phyloP scores from a whole-genome alignment of 768 basidiomycete species.

The Amanita phalloides region DNA sequence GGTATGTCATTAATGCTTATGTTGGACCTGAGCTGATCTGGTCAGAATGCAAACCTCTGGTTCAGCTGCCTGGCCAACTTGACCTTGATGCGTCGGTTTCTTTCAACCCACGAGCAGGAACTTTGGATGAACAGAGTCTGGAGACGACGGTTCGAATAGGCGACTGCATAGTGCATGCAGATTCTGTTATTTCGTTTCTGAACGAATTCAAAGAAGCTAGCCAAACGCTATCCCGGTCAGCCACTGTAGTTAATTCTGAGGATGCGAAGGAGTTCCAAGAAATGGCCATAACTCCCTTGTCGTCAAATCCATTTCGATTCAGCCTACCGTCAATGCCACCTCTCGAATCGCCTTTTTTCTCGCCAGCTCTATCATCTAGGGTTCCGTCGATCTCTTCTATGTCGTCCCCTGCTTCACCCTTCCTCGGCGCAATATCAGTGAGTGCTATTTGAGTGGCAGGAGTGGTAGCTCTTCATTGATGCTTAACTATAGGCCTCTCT shows the following conservation, averaged over 20 bases:
- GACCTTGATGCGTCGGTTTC: slow-evolving; percentile 35
- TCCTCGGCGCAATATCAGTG: slow-evolving; percentile 35
- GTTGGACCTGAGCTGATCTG: background rate
- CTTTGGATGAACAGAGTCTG: slow-evolving; percentile 43
- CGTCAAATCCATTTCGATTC: slow-evolving; percentile 7
- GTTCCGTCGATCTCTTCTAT: slow-evolving; percentile 10
- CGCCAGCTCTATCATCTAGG: slow-evolving; percentile 17
- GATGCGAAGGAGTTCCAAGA: slow-evolving; percentile 10
- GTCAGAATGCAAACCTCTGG: slow-evolving; percentile 5
- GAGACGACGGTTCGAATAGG: slow-evolving; percentile 33
- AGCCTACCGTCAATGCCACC: slow-evolving; percentile 11
- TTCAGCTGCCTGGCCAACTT: slow-evolving; percentile 28
- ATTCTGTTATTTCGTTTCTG: slow-evolving; percentile 3
- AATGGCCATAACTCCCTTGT: background rate
- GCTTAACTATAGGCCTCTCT: slow-evolving; percentile 30
- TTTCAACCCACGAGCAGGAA: slow-evolving; percentile 49
- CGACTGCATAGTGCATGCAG: slow-evolving; percentile 17
- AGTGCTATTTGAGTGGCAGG: slow-evolving; percentile 9
- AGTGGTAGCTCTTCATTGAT: background rate
- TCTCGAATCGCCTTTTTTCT: slow-evolving; percentile 12
- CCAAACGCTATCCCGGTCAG: slow-evolving; percentile 5
- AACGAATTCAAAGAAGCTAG: background rate
- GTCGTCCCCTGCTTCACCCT: slow-evolving; percentile 22
- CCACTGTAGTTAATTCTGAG: slow-evolving; percentile 8
- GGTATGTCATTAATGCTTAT: background rate